These are phyloP conservation scores for Metarhizium anisopliae DNA, from an alignment of 2,329 filamentous ascomycete species.

Conservation along the genomic window DNA sequence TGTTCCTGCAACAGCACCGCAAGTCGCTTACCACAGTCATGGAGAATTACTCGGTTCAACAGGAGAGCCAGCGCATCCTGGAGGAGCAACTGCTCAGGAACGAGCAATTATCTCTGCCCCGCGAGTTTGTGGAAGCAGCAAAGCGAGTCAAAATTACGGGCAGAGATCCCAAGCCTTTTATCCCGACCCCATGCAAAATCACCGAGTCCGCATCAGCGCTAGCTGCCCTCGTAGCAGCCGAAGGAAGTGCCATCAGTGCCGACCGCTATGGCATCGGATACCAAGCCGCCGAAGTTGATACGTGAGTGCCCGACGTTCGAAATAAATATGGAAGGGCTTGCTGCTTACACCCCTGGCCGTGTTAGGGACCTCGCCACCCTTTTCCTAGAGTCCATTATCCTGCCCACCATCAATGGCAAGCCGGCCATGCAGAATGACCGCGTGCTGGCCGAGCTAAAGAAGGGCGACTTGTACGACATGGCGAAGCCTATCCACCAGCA, in stretches of 20 bases:
- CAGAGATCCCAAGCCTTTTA: neutral
- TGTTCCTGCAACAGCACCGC: too few species aligned
- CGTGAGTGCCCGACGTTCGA: neutral
- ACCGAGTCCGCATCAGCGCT: neutral
- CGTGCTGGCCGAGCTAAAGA: neutral
- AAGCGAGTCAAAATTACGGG: neutral
- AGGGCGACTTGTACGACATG: neutral
- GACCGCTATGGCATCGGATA: neutral
- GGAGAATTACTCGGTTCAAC: neutral
- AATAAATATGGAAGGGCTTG: neutral
- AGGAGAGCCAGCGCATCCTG: neutral
- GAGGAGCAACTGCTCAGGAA: neutral
- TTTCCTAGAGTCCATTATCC: neutral
- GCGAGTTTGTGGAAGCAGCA: neutral
- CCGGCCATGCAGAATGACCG: neutral
- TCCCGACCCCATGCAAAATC: neutral
- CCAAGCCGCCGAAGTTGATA: neutral
- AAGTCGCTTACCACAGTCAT: too few species aligned
- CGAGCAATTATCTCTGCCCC: neutral
- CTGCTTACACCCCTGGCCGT: neutral
- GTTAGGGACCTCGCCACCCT: neutral
- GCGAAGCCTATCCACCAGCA: conserved; percentile 20
- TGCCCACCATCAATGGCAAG: neutral
- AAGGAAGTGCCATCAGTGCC: neutral
- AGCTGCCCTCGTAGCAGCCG: neutral